Evolutionary conservation across 805 yeast genomes (phyloP).

Genomic region (Suhomyces sp.): DNA sequence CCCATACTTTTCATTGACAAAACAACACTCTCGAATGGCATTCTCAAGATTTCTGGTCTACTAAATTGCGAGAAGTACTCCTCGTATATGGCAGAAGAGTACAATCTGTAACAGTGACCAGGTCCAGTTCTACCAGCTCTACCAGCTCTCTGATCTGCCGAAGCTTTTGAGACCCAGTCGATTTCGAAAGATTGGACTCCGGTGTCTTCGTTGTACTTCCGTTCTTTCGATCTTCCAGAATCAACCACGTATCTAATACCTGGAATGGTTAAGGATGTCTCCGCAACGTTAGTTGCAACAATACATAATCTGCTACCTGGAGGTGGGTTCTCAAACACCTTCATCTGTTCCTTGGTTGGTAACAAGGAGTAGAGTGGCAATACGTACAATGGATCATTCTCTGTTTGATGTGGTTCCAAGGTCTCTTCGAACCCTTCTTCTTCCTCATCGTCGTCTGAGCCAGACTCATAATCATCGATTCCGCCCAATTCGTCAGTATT

Average conservation of each 20-base stretch:
- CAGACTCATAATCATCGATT: conserved; percentile 49
- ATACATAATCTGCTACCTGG: conserved; percentile 82
- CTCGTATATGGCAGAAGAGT: conserved; percentile 91
- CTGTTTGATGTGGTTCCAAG: conserved; percentile 66
- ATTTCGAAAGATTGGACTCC: conserved; percentile 92
- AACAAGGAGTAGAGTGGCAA: conserved; percentile 88
- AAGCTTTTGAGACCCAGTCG: conserved; percentile 91
- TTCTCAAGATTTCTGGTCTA: conserved; percentile 84
- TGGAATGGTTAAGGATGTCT: conserved; percentile 94
- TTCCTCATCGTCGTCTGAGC: conserved; percentile 50
- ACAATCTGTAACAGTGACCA: conserved; percentile 92
- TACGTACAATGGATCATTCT: conserved; percentile 78
- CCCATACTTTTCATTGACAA: conserved; percentile 97
- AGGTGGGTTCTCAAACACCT: conserved; percentile 85
- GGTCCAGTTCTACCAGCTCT: conserved; percentile 99
- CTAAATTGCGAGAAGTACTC: conserved; percentile 79
- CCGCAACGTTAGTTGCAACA: conserved; percentile 97
- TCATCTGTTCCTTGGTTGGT: conserved; percentile 95
- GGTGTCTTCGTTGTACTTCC: conserved; percentile 74
- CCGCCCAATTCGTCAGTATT: conserved; percentile 37
- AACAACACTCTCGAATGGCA: conserved; percentile 97
- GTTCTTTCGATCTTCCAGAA: conserved; percentile 89
- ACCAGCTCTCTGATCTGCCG: conserved; percentile 93
- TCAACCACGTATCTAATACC: conserved; percentile 93
- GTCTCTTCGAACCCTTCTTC: conserved; percentile 73